Evolutionary conservation across 2,329 filamentous ascomycete genomes (phyloP).

Genomic region (Blumeriella jaapii): DNA sequence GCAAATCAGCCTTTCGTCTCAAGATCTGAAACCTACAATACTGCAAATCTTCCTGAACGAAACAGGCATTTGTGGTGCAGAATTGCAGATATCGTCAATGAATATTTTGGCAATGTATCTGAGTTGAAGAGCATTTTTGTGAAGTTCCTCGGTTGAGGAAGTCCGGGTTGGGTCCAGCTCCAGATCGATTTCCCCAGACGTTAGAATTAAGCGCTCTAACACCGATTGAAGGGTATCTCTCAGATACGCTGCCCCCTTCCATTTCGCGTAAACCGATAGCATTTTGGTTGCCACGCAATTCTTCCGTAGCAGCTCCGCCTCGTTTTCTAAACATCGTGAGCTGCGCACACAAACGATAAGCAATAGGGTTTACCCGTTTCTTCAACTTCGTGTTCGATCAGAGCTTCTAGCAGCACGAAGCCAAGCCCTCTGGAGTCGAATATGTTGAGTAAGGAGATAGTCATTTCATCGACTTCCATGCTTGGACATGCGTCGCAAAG

Average conservation of each 20-base stretch:
- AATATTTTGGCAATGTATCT: conserved; percentile 59
- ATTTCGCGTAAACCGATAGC: conserved; percentile 59
- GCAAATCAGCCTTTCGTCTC: neutral
- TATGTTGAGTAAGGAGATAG: conserved; percentile 56
- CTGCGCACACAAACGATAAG: neutral
- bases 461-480: conserved; percentile 56
- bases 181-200: conserved; percentile 55
- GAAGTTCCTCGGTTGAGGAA: conserved; percentile 46
- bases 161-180: conserved; percentile 56
- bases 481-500: conserved; percentile 57
- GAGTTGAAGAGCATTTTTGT: conserved; percentile 55
- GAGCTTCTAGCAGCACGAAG: conserved; percentile 51
- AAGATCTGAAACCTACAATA: conserved; percentile 37
- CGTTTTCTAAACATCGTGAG: conserved; percentile 39
- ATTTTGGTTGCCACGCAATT: conserved; percentile 64
- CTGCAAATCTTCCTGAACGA: conserved; percentile 57
- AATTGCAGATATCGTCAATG: conserved; percentile 58
- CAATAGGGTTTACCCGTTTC: conserved; percentile 40
- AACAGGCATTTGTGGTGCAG: conserved; percentile 46
- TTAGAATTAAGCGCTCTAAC: conserved; percentile 52
- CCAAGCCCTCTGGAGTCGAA: conserved; percentile 54
- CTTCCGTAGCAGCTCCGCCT: conserved; percentile 54
- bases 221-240: conserved; percentile 55
- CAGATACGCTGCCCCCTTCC: conserved; percentile 55
- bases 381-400: conserved; percentile 58